Evolutionary conservation across 495 filamentous ascomycete genomes (phyloP), one percentile per base, ranked within the genome.

Genomic region (Cercophora samala): DNA sequence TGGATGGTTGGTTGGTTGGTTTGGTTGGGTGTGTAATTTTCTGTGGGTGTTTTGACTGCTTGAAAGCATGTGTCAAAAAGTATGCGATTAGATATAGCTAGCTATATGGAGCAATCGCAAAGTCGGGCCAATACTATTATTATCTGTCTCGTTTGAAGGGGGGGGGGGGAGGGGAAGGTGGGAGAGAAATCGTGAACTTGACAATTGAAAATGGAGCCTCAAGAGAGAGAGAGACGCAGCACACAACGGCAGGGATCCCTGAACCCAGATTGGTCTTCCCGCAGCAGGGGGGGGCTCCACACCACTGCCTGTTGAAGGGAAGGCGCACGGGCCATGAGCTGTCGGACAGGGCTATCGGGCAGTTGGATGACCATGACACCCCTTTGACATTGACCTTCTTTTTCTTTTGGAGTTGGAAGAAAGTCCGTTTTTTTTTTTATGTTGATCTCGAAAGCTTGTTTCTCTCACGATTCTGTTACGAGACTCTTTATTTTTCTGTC

Each of bases 171-270:
- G n/a, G 52, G n/a, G 53, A 9, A 17, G 37, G 37, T 9, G 37
- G 37, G 22, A 18, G 53, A 21, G 53, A 56, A 23, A 56, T 21
- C 53, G 22, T 19, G 53, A 56, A 56, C 22, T 23, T 56, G 46
- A n/a, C 18, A 19, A 55, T n/a, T 24, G 6, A 32, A 55, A 56
- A 65, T 29, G 60, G 21, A 21, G 19, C 18, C 5, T 62, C 26
- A 53, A 32, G 51, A 4, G 53, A 23, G 53, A 0, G 22, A 46
- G n/a, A n/a, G n/a, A n/a, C n/a, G n/a, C n/a, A n/a, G n/a, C n/a
- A 22, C 56, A 62, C 29, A 56, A 62, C 18, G 22, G 4, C 26
- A 56, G 8, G 53, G 53, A 56, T 56, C 53, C 53, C 53, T 56
- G 53, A 56, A 56, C 53, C 53, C 11, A 6, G 5, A 46, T 32